A percentile compares a stretch with the other conserved stretches of the same genome.
phyloP scores from a whole-genome alignment of 2,329 filamentous ascomycete species.

The Orbilia quercus region DNA sequence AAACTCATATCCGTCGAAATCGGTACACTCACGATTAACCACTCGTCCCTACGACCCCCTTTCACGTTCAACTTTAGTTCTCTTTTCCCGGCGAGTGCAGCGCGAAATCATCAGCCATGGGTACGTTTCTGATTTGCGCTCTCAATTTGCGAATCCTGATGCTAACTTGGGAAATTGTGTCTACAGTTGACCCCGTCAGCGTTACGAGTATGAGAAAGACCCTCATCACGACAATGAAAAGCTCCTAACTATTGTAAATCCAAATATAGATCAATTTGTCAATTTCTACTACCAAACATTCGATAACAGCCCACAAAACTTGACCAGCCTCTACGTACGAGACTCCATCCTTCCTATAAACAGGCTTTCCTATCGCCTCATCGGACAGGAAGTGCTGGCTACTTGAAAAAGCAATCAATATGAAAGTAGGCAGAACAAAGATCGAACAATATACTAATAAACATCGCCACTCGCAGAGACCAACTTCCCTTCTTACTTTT shows the following conservation, averaged over 20 bases:
- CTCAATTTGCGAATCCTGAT: not conserved
- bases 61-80: not conserved
- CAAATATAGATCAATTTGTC: conserved; percentile 80
- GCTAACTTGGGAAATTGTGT: conserved; percentile 8
- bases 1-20: conserved; percentile 13
- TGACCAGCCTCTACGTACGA: conserved; percentile 83
- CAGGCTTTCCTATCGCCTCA: too few relatives aligned
- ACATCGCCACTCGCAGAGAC: conserved; percentile 69
- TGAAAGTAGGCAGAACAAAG: not conserved
- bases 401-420: too few relatives aligned
- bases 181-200: conserved; percentile 13
- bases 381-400: too few relatives aligned
- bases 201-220: conserved; percentile 23
- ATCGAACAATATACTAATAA: conserved; percentile 18
- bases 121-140: conserved; percentile 10
- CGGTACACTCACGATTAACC: conserved; percentile 15
- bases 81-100: not conserved
- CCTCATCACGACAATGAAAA: not conserved
- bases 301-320: conserved; percentile 74
- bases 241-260: not conserved
- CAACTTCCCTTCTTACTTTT: conserved; percentile 92
- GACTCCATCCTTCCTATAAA: not conserved
- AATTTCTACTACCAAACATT: conserved; percentile 91
- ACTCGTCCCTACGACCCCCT: not conserved
- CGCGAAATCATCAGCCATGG: conserved; percentile 31